Evolutionary conservation across 176 grass and related monocot species (phyloP).

Genomic region (Carex parvula): DNA sequence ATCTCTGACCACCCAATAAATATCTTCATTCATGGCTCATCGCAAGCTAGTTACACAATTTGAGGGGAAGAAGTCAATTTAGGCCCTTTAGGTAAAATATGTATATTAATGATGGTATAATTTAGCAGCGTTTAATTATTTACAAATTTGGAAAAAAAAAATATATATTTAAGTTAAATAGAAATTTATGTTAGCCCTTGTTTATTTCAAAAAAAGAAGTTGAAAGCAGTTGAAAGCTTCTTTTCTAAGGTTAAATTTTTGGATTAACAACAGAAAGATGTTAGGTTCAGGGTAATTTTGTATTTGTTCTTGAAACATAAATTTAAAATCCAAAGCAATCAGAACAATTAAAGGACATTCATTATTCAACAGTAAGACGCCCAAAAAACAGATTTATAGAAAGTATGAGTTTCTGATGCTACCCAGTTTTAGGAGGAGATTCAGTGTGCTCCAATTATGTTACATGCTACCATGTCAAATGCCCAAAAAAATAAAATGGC

Average conservation of each 20-base stretch:
- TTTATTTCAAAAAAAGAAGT: not conserved
- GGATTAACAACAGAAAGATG: not conserved
- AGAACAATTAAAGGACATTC: not conserved
- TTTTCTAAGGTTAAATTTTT: not conserved
- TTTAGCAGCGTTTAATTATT: not conserved
- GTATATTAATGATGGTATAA: not conserved
- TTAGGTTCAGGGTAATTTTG: not conserved
- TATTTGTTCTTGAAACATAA: not conserved
- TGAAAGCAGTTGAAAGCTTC: not conserved
- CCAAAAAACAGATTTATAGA: not conserved
- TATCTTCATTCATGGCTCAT: slow-evolving; percentile 20
- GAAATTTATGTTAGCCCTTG: not conserved
- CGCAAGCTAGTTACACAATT: not conserved
- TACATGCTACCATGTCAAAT: not conserved
- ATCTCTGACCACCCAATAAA: slow-evolving; percentile 30
- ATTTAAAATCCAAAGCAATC: not conserved
- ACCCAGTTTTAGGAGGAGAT: not conserved
- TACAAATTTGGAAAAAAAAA: not conserved
- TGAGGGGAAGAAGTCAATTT: not conserved
- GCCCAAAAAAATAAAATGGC: not conserved
- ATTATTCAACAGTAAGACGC: not conserved
- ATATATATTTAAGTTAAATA: not conserved
- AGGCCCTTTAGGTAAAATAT: not conserved
- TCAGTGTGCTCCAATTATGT: not conserved
- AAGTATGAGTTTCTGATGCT: slow-evolving; percentile 1